These are phyloP conservation scores for Eimeria praecox DNA, from an alignment of 169 alveolate genomes.

Conservation along the genomic window DNA sequence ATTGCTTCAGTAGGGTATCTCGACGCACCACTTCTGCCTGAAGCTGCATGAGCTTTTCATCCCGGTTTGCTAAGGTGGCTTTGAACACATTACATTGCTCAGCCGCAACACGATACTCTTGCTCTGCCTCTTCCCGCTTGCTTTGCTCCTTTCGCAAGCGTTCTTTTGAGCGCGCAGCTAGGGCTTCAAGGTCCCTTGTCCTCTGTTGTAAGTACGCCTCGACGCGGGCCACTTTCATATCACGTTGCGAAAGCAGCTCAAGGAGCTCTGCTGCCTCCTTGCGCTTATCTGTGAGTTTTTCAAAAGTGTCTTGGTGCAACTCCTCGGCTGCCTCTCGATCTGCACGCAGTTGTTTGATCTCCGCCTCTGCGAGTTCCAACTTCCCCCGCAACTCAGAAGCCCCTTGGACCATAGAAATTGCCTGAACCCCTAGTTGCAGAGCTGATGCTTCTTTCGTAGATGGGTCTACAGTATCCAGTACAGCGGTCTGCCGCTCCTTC, in stretches of 20 bases:
- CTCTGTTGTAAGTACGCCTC: conserved; percentile 74
- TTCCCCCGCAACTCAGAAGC: conserved; percentile 55
- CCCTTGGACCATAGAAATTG: conserved; percentile 77
- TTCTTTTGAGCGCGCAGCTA: conserved; percentile 55
- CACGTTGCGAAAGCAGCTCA: conserved; percentile 79
- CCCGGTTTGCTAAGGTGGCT: conserved; percentile 56
- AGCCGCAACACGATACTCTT: conserved; percentile 66
- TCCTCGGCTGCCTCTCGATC: conserved; percentile 47
- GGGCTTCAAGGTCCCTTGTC: conserved; percentile 66
- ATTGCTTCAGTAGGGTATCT: conserved; percentile 61
- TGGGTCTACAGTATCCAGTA: conserved; percentile 51
- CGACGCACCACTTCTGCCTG: conserved; percentile 79
- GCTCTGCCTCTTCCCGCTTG: conserved; percentile 68
- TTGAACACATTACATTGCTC: conserved; percentile 73
- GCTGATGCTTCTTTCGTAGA: conserved; percentile 78
- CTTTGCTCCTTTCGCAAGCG: conserved; percentile 39
- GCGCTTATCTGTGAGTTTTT: conserved; percentile 78
- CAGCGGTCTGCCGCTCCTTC: conserved; percentile 75
- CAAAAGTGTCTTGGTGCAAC: conserved; percentile 66
- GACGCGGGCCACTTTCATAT: conserved; percentile 78
- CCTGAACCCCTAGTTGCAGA: conserved; percentile 77
- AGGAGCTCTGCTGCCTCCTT: conserved; percentile 78
- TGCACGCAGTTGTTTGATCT: conserved; percentile 36
- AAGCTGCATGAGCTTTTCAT: conserved; percentile 66
- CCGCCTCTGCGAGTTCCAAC: conserved; percentile 64